Percentiles rank a stretch among this genome's conserved stretches.
Conservation (phyloP, 768 basidiomycete genomes). For the Trametes cingulata region DNA sequence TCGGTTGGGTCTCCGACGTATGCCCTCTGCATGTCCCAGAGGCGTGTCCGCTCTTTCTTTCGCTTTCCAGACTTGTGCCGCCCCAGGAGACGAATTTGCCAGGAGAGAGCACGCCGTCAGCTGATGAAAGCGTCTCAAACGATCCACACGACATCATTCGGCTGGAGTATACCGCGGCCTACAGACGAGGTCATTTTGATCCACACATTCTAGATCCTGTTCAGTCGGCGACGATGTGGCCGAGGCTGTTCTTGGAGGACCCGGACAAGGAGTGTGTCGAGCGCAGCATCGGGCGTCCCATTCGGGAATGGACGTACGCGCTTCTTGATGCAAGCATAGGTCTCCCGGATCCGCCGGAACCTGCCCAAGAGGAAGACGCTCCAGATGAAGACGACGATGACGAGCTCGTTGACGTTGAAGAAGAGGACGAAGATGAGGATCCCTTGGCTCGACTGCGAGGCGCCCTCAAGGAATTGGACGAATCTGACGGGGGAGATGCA, state of each 20-base stretch:
- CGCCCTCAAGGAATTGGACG: conserved; percentile 59
- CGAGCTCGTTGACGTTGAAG: conserved; percentile 34
- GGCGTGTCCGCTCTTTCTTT: conserved; percentile 53
- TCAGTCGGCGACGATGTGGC: conserved; percentile 68
- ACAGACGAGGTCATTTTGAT: conserved; percentile 57
- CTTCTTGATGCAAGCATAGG: conserved; percentile 70
- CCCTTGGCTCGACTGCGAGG: conserved; percentile 70
- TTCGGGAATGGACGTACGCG: conserved; percentile 67
- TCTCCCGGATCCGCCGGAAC: conserved; percentile 40
- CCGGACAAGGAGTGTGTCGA: conserved; percentile 73
- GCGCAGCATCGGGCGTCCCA: conserved; percentile 59
- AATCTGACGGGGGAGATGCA: conserved; percentile 36
- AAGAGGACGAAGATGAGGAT: conserved; percentile 46
- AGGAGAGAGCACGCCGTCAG: conserved; percentile 26
- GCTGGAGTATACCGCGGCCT: conserved; percentile 59
- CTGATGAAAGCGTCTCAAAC: neutral
- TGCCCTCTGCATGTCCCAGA: conserved; percentile 65
- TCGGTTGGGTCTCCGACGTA: conserved; percentile 53
- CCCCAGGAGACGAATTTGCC: conserved; percentile 19
- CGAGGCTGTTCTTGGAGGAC: conserved; percentile 71
- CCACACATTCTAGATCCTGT: conserved; percentile 61
- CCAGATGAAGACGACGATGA: conserved; percentile 29
- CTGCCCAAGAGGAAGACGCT: conserved; percentile 25
- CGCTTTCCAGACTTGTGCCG: conserved; percentile 41
- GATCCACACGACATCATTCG: conserved; percentile 36